A percentile compares a stretch with the other conserved stretches of the same genome.
These are phyloP conservation scores for Lyophyllum shimeji DNA, from an alignment of 768 basidiomycete genomes.

Conservation along the genomic window DNA sequence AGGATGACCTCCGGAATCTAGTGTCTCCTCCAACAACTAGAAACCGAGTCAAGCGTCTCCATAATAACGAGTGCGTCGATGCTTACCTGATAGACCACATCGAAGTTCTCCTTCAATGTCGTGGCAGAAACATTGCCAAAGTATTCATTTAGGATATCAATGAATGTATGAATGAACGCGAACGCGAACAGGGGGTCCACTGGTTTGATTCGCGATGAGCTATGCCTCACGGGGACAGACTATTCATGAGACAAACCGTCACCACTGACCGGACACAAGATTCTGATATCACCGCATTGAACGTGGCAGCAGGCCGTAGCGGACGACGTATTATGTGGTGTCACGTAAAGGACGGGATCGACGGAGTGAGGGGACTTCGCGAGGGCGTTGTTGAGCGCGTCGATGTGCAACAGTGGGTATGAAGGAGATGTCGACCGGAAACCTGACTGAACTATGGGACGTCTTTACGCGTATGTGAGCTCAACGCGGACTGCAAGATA, in stretches of 20 bases:
- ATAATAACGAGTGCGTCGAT: neutral
- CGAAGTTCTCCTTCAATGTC: slow-evolving; percentile 88
- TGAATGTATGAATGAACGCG: slow-evolving; percentile 82
- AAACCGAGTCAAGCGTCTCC: slow-evolving; percentile 9
- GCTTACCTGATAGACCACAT: slow-evolving; percentile 89
- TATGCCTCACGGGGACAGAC: slow-evolving; percentile 1
- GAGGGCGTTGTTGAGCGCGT: slow-evolving; percentile 76
- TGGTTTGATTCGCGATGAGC: slow-evolving; percentile 27
- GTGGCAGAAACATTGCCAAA: slow-evolving; percentile 82
- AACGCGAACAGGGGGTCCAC: slow-evolving; percentile 91
- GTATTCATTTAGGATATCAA: slow-evolving; percentile 83
- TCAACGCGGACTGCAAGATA: slow-evolving; percentile 10
- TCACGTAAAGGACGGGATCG: slow-evolving; percentile 75
- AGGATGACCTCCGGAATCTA: slow-evolving; percentile 90
- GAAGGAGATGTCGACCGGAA: slow-evolving; percentile 77
- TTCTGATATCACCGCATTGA: slow-evolving; percentile 68
- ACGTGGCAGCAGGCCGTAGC: slow-evolving; percentile 87
- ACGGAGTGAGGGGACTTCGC: slow-evolving; percentile 54
- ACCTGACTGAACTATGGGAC: slow-evolving; percentile 87
- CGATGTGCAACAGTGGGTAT: slow-evolving; percentile 84
- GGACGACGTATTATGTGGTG: slow-evolving; percentile 42
- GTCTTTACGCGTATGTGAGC: slow-evolving; percentile 36
- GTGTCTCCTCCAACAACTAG: slow-evolving; percentile 91
- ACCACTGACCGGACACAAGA: slow-evolving; percentile 80
- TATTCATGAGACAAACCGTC: slow-evolving; percentile 57